Percentiles rank a stretch among this genome's conserved stretches.
phyloP scores from a whole-genome alignment of 1,284 basidiomycete species.

The Mycena citricolor region DNA sequence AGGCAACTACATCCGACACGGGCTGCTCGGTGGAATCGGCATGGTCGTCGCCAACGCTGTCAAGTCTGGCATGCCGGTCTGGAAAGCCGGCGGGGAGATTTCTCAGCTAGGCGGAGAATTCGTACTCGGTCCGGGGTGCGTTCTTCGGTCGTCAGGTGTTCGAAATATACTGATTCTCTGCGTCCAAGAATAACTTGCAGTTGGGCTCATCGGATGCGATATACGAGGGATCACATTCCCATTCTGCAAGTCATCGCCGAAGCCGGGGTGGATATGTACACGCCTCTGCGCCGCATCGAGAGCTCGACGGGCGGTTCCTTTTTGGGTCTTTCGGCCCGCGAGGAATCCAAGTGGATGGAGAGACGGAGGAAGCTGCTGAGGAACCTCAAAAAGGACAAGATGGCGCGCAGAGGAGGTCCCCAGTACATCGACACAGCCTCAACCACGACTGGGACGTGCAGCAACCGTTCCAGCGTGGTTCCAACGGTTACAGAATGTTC shows the following conservation, averaged over 20 bases:
- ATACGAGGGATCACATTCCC: slow-evolving; percentile 22
- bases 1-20: slow-evolving; percentile 60
- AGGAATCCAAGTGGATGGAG: slow-evolving; percentile 21
- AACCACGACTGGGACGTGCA: slow-evolving; percentile 1
- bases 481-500: slow-evolving; percentile 5
- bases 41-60: slow-evolving; percentile 60
- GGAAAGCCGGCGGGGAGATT: slow-evolving; percentile 63
- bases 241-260: slow-evolving; percentile 23
- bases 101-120: slow-evolving; percentile 79
- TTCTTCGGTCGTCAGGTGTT: slow-evolving; percentile 3
- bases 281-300: slow-evolving; percentile 9
- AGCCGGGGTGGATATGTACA: slow-evolving; percentile 25
- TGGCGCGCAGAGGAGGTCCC: slow-evolving; percentile 16
- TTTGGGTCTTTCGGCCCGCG: slow-evolving; percentile 15
- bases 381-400: slow-evolving; percentile 16
- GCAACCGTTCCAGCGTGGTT: slow-evolving; percentile 6
- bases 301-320: slow-evolving; percentile 15
- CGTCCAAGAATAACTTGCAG: slow-evolving; percentile 22
- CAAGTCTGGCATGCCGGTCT: slow-evolving; percentile 61
- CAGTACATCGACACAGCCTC: slow-evolving; percentile 14
- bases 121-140: slow-evolving; percentile 66
- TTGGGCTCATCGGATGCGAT: slow-evolving; percentile 26
- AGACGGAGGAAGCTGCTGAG: slow-evolving; percentile 15
- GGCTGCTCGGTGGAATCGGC: slow-evolving; percentile 53
- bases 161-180: slow-evolving; percentile 1